phyloP scores from a whole-genome alignment of 2,329 filamentous ascomycete species.

The Aspergillus pseudoviridinutans region DNA sequence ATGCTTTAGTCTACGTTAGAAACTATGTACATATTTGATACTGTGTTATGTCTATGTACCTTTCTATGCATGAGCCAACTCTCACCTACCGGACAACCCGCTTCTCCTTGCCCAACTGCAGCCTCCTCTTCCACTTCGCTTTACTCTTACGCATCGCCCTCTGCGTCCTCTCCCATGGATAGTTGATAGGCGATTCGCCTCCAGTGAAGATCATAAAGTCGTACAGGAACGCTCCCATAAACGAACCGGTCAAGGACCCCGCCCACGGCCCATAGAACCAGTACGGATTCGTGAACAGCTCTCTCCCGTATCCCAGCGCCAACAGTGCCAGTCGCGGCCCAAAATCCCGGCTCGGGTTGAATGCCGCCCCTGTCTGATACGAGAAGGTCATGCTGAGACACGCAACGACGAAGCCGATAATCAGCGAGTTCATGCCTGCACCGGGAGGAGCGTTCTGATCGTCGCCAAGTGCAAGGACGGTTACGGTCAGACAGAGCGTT shows the following conservation, averaged over 20 bases:
- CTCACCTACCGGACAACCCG: not conserved
- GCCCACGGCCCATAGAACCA: slow-evolving; percentile 47
- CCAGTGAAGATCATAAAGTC: slow-evolving; percentile 50
- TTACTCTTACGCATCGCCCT: slow-evolving; percentile 44
- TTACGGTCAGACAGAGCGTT: slow-evolving; percentile 38
- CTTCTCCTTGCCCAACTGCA: slow-evolving; percentile 20
- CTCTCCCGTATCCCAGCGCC: slow-evolving; percentile 43
- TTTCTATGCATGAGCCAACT: no score
- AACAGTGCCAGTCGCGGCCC: slow-evolving; percentile 47
- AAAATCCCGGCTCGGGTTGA: slow-evolving; percentile 51
- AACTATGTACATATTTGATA: not conserved
- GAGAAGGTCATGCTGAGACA: slow-evolving; percentile 36
- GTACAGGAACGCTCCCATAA: slow-evolving; percentile 48
- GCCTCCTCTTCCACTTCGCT: slow-evolving; percentile 26
- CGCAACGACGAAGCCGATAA: slow-evolving; percentile 44
- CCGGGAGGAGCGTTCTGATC: slow-evolving; percentile 47
- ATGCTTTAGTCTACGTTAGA: not conserved
- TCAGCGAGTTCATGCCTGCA: slow-evolving; percentile 50
- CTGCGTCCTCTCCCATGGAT: slow-evolving; percentile 43
- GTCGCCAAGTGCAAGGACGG: slow-evolving; percentile 45
- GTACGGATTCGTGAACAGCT: slow-evolving; percentile 41
- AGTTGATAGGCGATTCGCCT: slow-evolving; percentile 50
- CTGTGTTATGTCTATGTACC: no score
- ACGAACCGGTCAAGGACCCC: slow-evolving; percentile 35
- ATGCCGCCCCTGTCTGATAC: slow-evolving; percentile 46